Evolutionary conservation across 768 basidiomycete species (phyloP).

Genomic region (Hygrophorus pudorinus): DNA sequence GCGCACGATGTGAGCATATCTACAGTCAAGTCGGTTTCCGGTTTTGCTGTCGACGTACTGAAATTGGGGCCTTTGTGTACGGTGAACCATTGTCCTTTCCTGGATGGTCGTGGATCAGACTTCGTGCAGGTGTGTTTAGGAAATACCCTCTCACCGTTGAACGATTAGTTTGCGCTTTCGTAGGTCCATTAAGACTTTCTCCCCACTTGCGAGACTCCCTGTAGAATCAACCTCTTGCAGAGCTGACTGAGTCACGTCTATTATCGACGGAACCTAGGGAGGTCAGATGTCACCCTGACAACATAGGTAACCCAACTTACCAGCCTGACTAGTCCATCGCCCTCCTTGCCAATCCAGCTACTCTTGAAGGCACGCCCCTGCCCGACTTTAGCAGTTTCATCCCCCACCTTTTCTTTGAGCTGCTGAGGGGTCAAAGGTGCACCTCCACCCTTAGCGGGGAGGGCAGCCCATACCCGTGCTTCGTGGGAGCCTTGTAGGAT

Average conservation of each 20-base stretch:
- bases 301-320: conserved; percentile 38
- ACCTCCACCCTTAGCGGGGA: conserved; percentile 65
- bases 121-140: neutral
- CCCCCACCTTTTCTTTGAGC: conserved; percentile 70
- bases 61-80: conserved; percentile 80
- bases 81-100: conserved; percentile 94
- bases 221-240: conserved; percentile 63
- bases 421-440: conserved; percentile 54
- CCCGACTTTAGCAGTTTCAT: conserved; percentile 85
- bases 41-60: conserved; percentile 85
- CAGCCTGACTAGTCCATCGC: conserved; percentile 74
- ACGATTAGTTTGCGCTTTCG: conserved; percentile 83
- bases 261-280: conserved; percentile 49
- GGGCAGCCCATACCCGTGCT: conserved; percentile 83
- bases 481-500: conserved; percentile 84
- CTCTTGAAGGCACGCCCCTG: conserved; percentile 96
- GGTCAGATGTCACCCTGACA: conserved; percentile 4
- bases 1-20: conserved; percentile 91
- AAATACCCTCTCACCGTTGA: conserved; percentile 49
- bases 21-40: conserved; percentile 91
- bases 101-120: conserved; percentile 21
- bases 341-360: conserved; percentile 92
- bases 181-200: conserved; percentile 77
- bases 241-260: conserved; percentile 68
- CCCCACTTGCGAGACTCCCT: conserved; percentile 64